Evolutionary conservation across 306 rosid species (phyloP).

Genomic region (Corylus avellana): DNA sequence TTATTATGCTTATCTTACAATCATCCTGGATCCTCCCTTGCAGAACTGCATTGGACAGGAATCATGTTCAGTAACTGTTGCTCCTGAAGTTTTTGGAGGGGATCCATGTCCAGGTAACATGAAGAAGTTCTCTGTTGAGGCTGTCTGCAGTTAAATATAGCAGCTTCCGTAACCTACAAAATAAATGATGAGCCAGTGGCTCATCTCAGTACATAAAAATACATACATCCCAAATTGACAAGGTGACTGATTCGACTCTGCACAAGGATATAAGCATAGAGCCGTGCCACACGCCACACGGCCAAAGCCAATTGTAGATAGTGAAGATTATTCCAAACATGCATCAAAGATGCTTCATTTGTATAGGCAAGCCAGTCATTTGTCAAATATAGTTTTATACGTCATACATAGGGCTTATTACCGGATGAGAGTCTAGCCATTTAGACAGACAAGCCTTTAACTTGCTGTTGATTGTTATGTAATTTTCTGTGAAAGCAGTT

Average conservation of each 20-base stretch:
- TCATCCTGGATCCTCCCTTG: conserved; percentile 7
- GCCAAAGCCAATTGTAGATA: conserved; percentile 42
- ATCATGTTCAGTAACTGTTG: conserved; percentile 52
- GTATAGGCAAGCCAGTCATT: conserved; percentile 35
- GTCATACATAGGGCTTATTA: conserved; percentile 35
- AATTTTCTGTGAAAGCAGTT: conserved; percentile 23
- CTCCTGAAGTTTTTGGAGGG: conserved; percentile 58
- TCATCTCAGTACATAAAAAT: conserved; percentile 16
- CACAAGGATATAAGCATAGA: neutral
- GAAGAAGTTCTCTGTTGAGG: conserved; percentile 60
- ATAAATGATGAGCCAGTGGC: conserved; percentile 34
- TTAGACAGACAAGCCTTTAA: conserved; percentile 9
- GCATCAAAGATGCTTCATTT: conserved; percentile 24
- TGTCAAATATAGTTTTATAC: conserved; percentile 32
- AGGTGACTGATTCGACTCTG: conserved; percentile 1
- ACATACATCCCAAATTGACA: conserved; percentile 24
- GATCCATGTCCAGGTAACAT: conserved; percentile 59
- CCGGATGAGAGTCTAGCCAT: conserved; percentile 8
- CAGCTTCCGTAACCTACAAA: conserved; percentile 17
- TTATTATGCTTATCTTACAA: conserved; percentile 18
- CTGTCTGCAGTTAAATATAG: conserved; percentile 47
- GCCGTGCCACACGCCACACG: conserved; percentile 14
- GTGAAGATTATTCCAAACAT: conserved; percentile 38
- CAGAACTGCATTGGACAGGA: conserved; percentile 67
- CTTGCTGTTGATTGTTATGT: conserved; percentile 18